Base-by-base conservation (phyloP, 2,329 filamentous ascomycete species). In the Orbilia blumenaviensis region DNA sequence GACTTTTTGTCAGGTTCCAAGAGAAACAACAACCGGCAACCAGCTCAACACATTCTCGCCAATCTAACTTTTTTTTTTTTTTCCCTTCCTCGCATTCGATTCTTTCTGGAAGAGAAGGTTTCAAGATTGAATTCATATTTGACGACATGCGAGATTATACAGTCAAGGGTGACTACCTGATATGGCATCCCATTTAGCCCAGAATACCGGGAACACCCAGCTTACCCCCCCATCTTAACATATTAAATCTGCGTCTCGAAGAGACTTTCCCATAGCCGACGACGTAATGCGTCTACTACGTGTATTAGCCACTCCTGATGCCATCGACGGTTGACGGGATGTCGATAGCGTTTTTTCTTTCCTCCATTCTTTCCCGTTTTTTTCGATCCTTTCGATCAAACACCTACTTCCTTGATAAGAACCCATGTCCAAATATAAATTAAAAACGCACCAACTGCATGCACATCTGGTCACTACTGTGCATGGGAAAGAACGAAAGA, bases 361-460 rank as follows among this genome's bases (percentile, higher is more conserved):
- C n/a, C n/a, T n/a, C n/a, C n/a, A n/a, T n/a, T n/a, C n/a, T n/a
- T n/a, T n/a, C n/a, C n/a, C n/a, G n/a, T n/a, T n/a, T n/a, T 27
- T 50, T 64, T 68, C 41, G 38, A 60, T 68, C 64, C 42, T 41
- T 60, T 60, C 42, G 64, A 60, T 60, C 52, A 38, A 50, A 68
- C 23, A 34, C 36, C 32, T 46, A 54, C 44, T 71, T 71, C 56
- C 66, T 71, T 71, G 66, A 63, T 71, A 54, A 42, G 32, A 41
- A 38, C 66, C 66, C 66, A 52, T 71, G 66, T 63, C 56, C 16
- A 16, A 25, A 21, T 54, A 56, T 71, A 63, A 38, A 71, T 71
- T 71, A 71, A 71, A 69, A 71, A 62, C 66, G 66, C 32, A 63
- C 32, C 44, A 21, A 56, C 63, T 34, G 66, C 38, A 63, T 23